Conservation (phyloP, 441 rosid genomes). For the Euphorbia schlechtendalii region DNA sequence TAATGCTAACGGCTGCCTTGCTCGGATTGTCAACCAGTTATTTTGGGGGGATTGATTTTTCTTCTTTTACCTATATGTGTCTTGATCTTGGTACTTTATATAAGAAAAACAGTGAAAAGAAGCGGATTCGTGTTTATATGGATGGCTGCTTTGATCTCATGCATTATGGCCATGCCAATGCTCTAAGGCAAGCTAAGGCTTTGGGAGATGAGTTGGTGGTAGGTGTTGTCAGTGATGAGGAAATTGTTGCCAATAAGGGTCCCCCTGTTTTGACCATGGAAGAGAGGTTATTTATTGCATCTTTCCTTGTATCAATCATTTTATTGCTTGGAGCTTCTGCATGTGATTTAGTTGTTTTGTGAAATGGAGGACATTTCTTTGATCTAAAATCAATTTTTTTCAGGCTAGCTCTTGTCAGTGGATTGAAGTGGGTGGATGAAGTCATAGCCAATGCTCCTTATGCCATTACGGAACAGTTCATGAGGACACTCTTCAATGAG, state of each 20-base stretch:
- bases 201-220: constrained; percentile 89
- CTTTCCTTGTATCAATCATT: not conserved
- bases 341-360: not conserved
- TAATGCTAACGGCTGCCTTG: constrained; percentile 58
- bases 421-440: constrained; percentile 97
- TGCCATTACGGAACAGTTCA: constrained; percentile 84
- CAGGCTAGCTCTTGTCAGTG: constrained; percentile 86
- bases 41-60: constrained; percentile 51
- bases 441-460: constrained; percentile 89
- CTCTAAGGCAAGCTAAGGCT: constrained; percentile 84
- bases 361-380: not conserved
- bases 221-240: constrained; percentile 88
- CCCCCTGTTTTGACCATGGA: constrained; percentile 88
- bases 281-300: constrained; percentile 49
- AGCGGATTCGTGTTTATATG: constrained; percentile 82
- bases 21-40: constrained; percentile 58
- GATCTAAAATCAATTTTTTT: constrained; percentile 13
- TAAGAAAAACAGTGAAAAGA: constrained; percentile 39
- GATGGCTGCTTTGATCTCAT: constrained; percentile 97
- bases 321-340: not conserved
- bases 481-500: constrained; percentile 77
- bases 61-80: constrained; percentile 33
- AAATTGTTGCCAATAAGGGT: constrained; percentile 85
- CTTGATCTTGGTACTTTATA: constrained; percentile 38
- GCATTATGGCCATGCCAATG: constrained; percentile 98